These are phyloP conservation scores for Lippia alba DNA, from an alignment of 305 asterid genomes.

Conservation along the genomic window DNA sequence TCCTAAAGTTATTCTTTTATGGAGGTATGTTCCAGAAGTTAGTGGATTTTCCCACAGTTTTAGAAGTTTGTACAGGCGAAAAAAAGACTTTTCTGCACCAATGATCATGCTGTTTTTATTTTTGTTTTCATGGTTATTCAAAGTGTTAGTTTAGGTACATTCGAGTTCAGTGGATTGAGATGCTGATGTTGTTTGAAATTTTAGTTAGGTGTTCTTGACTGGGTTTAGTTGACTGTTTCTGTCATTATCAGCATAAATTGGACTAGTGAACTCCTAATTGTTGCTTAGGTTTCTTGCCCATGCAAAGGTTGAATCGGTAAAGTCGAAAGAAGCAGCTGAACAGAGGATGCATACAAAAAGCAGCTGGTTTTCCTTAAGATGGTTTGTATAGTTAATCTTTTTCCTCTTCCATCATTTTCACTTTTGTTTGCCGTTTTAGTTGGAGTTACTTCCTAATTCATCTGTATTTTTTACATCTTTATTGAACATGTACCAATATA, in stretches of 20 bases:
- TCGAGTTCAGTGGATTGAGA: conserved; percentile 29
- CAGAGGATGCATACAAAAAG: conserved; percentile 72
- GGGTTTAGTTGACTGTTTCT: conserved; percentile 27
- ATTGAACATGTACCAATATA: background rate
- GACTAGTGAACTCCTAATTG: conserved; percentile 32
- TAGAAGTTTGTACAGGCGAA: conserved; percentile 13
- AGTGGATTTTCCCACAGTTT: conserved; percentile 22
- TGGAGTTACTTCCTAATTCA: conserved; percentile 16
- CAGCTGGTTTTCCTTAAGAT: conserved; percentile 88
- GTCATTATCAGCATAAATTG: conserved; percentile 12
- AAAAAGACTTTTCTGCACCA: conserved; percentile 14
- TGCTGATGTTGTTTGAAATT: conserved; percentile 34
- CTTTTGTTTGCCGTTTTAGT: conserved; percentile 28
- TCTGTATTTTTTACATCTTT: conserved; percentile 17
- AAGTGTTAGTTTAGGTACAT: conserved; percentile 23
- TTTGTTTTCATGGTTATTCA: too few relatives aligned
- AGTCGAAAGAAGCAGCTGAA: conserved; percentile 96
- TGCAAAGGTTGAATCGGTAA: conserved; percentile 92
- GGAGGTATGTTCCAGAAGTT: conserved; percentile 71
- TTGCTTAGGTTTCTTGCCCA: conserved; percentile 93
- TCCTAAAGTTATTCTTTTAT: conserved; percentile 85
- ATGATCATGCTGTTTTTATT: too few relatives aligned
- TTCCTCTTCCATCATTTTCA: conserved; percentile 26
- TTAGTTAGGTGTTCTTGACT: conserved; percentile 24
- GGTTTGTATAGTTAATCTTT: conserved; percentile 57